Percentiles rank a stretch among this genome's conserved stretches.
phyloP scores from a whole-genome alignment of 2,329 filamentous ascomycete species.

The Xylariaceae sp. region DNA sequence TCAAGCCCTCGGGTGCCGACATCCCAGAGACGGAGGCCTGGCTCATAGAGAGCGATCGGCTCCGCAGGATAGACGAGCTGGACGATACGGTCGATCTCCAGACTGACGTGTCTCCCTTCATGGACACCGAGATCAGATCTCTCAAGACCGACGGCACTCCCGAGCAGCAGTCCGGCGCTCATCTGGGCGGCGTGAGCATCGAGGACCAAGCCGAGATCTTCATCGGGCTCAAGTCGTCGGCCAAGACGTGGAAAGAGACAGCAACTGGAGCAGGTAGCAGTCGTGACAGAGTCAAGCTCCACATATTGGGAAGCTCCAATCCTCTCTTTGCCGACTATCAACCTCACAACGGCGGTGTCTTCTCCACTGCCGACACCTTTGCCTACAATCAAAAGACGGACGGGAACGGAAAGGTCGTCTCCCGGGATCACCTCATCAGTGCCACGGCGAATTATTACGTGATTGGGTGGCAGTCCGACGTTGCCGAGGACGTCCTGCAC shows the following conservation, averaged over 20 bases:
- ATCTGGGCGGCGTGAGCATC: not conserved
- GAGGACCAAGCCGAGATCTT: slow-evolving; percentile 37
- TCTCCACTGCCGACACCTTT: slow-evolving; percentile 37
- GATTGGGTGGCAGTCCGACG: slow-evolving; percentile 34
- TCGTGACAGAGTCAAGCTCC: slow-evolving; percentile 4
- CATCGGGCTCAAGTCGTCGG: slow-evolving; percentile 31
- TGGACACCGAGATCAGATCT: too few relatives aligned
- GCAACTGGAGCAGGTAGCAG: too few relatives aligned
- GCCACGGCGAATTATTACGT: slow-evolving; percentile 36
- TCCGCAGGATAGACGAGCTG: slow-evolving; percentile 22
- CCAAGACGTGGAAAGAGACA: not conserved
- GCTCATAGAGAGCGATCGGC: slow-evolving; percentile 36
- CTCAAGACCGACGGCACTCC: too few relatives aligned
- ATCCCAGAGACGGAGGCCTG: slow-evolving; percentile 27
- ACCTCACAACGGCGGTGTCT: slow-evolving; percentile 37
- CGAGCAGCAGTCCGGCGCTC: too few relatives aligned
- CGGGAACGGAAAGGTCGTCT: not conserved
- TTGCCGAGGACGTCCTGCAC: not conserved
- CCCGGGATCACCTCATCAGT: slow-evolving; percentile 16
- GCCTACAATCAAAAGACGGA: slow-evolving; percentile 20
- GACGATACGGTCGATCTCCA: slow-evolving; percentile 35
- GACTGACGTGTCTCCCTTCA: slow-evolving; percentile 36
- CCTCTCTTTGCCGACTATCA: slow-evolving; percentile 36
- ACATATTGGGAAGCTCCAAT: slow-evolving; percentile 16
- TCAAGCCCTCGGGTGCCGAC: not conserved